These are phyloP conservation scores for Chaetomium olivaceum DNA, from an alignment of 2,329 filamentous ascomycete species.

Conservation along the genomic window DNA sequence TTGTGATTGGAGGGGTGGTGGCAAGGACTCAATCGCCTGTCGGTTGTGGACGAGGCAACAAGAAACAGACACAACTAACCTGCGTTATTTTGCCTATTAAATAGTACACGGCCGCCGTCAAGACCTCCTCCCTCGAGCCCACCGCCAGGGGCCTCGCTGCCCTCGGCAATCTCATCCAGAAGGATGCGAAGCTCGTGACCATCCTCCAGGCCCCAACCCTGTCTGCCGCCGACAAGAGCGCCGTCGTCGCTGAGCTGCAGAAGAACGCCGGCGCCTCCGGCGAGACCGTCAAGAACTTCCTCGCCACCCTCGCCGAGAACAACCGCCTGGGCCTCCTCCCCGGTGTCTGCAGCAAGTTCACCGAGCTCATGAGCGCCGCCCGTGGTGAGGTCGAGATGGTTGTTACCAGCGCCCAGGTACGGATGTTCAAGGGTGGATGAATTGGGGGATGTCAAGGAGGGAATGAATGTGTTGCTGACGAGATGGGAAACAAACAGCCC, in stretches of 20 bases:
- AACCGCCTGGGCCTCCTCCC: conserved; percentile 85
- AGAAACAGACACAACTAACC: conserved; percentile 35
- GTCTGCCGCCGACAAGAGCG: conserved; percentile 73
- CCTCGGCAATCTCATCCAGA: conserved; percentile 72
- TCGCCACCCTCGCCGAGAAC: conserved; percentile 88
- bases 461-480: conserved; percentile 32
- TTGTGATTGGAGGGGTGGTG: neutral
- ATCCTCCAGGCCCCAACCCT: conserved; percentile 84
- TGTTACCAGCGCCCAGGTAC: conserved; percentile 86
- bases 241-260: conserved; percentile 83
- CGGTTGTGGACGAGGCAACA: neutral
- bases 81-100: conserved; percentile 42
- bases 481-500: conserved; percentile 51
- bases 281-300: conserved; percentile 91
- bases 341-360: conserved; percentile 85
- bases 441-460: neutral
- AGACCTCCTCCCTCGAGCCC: conserved; percentile 80
- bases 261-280: conserved; percentile 75
- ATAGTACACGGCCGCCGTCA: conserved; percentile 94
- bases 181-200: conserved; percentile 75
- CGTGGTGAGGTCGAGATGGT: conserved; percentile 91
- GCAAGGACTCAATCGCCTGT: conserved; percentile 2
- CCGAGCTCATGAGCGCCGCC: conserved; percentile 80
- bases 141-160: conserved; percentile 76
- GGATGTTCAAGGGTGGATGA: conserved; percentile 37